Evolutionary conservation across 148 eudicot species (phyloP), one percentile per base, ranked within the genome.

Genomic region (Fagopyrum esculentum): DNA sequence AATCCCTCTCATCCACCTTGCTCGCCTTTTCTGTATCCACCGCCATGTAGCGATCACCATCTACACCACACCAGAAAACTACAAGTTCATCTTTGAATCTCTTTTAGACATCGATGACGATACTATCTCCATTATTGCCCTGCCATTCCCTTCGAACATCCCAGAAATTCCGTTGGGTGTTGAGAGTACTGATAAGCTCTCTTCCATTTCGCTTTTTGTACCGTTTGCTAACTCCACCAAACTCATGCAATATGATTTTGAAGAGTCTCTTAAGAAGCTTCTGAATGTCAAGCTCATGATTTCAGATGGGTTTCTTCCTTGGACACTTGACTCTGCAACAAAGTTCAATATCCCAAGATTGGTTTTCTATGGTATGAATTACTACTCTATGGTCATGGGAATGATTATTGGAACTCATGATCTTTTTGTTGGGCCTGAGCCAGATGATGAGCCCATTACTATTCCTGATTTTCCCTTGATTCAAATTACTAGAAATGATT

Each of bases 111-210:
- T 80, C 2, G 46, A 45, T 17, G 52, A 30, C 1, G 35, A 30
- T 1, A 30, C 35, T 30, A 30, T 75, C 45, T 72, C 82, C 72
- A 73, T 89, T 9, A 6, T 85, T 22, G 70, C 77, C 66, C 86
- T 93, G 4, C 93, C 90, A 1, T 93, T 90, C 60, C 83, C 91
- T 0, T 12, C 71, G 0, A 47, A 77, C 45, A 46, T 78, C 12
- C 74, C 55, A 0, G 86, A 73, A 6, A 22, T 87, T 3, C 89
- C 88, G 0, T 4, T 8, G 3, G 90, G 93, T 0, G 71, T 86
- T 1, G 95, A 92, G 74, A 87, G 89, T 84, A 90, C 97, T 6
- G 95, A 92, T 74, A 83, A 75, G 49, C 90, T 92, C 45, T 93
- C 95, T 0, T 87, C 89, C 51, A 87, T 88, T 79, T 83, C 91